Percentiles rank a stretch among this genome's conserved stretches.
phyloP scores from a whole-genome alignment of 2,329 filamentous ascomycete genomes.

The Hypocreales sp. region DNA sequence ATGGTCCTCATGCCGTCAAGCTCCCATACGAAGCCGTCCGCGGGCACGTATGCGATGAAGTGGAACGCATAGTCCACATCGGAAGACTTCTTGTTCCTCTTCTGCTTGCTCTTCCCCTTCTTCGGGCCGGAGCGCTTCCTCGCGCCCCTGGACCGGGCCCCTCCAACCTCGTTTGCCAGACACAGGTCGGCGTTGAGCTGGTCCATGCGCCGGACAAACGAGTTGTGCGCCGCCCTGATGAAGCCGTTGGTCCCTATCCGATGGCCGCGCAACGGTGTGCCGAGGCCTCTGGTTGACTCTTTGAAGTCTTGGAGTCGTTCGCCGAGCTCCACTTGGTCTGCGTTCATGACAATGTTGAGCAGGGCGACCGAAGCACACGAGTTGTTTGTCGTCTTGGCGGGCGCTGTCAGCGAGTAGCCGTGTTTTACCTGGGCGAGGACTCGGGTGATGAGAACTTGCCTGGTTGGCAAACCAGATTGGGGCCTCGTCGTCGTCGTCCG shows the following conservation, averaged over 20 bases:
- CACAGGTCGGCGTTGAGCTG: slow-evolving; percentile 56
- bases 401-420: slow-evolving; percentile 6
- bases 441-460: too few relatives aligned
- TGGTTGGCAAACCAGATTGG: slow-evolving; percentile 88
- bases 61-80: slow-evolving; percentile 57
- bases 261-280: slow-evolving; percentile 60
- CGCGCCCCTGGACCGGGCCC: slow-evolving; percentile 16
- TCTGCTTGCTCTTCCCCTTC: slow-evolving; percentile 13
- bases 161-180: slow-evolving; percentile 39
- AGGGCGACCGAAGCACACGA: slow-evolving; percentile 87
- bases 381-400: slow-evolving; percentile 54
- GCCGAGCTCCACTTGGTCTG: slow-evolving; percentile 49
- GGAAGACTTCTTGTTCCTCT: slow-evolving; percentile 20
- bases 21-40: slow-evolving; percentile 64
- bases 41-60: slow-evolving; percentile 78
- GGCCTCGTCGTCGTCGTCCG: slow-evolving; percentile 31
- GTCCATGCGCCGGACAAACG: slow-evolving; percentile 67
- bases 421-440: too few relatives aligned
- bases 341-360: slow-evolving; percentile 88
- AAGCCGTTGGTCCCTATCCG: slow-evolving; percentile 59
- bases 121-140: slow-evolving; percentile 17
- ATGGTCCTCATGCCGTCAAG: slow-evolving; percentile 69
- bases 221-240: slow-evolving; percentile 75
- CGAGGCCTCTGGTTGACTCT: slow-evolving; percentile 49
- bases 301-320: slow-evolving; percentile 59